These are phyloP conservation scores for Petunia secreta DNA, from an alignment of 257 asterid species.

Conservation along the genomic window DNA sequence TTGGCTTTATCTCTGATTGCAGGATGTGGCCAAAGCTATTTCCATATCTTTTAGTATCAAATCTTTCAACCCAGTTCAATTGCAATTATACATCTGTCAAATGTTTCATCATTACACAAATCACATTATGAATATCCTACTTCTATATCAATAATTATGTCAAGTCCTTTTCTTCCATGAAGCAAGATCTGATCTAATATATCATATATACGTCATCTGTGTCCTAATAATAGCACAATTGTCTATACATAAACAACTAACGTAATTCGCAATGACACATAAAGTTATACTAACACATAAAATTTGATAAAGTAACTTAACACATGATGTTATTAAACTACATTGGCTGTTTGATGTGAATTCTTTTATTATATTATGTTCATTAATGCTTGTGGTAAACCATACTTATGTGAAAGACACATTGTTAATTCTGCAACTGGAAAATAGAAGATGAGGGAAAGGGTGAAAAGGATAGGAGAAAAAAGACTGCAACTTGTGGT, in stretches of 20 bases:
- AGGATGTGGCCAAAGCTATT: neutral
- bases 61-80: neutral
- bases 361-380: too few species aligned
- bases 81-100: neutral
- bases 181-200: neutral
- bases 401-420: too few species aligned
- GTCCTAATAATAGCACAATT: neutral
- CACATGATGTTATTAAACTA: too few species aligned
- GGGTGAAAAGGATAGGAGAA: neutral
- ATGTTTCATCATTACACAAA: neutral
- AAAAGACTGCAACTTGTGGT: neutral
- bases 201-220: neutral
- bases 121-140: neutral
- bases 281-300: too few species aligned
- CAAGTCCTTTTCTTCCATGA: neutral
- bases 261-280: too few species aligned
- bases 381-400: too few species aligned
- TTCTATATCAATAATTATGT: neutral
- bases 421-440: too few species aligned
- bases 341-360: too few species aligned
- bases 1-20: conserved; percentile 1
- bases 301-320: too few species aligned
- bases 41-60: neutral
- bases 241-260: neutral
- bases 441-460: too few species aligned